These are phyloP conservation scores for Fragaria ananassa DNA, from an alignment of 306 rosid species.

Conservation along the genomic window DNA sequence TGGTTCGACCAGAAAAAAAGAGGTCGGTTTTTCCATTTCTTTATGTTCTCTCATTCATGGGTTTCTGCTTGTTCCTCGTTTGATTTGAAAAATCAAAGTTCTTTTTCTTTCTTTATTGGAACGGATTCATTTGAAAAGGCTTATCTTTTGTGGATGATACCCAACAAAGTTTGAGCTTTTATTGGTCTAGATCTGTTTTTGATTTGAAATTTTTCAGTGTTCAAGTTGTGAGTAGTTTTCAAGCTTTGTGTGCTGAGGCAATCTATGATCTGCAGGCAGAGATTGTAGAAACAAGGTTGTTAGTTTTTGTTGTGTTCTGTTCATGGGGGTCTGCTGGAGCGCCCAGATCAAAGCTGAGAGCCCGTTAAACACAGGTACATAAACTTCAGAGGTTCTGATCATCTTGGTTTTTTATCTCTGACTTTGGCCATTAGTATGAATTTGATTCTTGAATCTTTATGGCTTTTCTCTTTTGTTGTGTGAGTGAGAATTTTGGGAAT, in stretches of 20 bases:
- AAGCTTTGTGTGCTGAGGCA: constrained; percentile 8
- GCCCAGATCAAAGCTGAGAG: constrained; percentile 51
- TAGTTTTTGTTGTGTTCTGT: constrained; percentile 13
- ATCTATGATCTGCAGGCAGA: constrained; percentile 35
- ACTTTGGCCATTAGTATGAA: neutral
- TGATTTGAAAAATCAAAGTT: neutral
- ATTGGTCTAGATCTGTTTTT: constrained; percentile 35
- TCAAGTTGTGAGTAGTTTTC: constrained; percentile 10
- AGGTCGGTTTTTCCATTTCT: constrained; percentile 23
- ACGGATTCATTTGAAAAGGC: constrained; percentile 8
- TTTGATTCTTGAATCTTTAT: neutral
- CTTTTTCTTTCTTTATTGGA: neutral
- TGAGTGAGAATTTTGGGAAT: neutral
- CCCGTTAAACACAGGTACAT: constrained; percentile 41
- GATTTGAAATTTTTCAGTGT: neutral
- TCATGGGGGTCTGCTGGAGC: constrained; percentile 55
- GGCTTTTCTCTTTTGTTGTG: neutral
- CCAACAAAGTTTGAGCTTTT: constrained; percentile 12
- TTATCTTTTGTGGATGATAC: constrained; percentile 9
- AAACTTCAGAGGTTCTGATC: neutral
- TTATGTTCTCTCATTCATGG: constrained; percentile 3
- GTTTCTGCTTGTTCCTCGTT: neutral
- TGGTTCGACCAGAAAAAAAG: neutral
- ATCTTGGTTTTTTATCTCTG: neutral
- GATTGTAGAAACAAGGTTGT: constrained; percentile 17